These are phyloP conservation scores for Tremella fuciformis DNA, from an alignment of 768 basidiomycete genomes.

Conservation along the genomic window DNA sequence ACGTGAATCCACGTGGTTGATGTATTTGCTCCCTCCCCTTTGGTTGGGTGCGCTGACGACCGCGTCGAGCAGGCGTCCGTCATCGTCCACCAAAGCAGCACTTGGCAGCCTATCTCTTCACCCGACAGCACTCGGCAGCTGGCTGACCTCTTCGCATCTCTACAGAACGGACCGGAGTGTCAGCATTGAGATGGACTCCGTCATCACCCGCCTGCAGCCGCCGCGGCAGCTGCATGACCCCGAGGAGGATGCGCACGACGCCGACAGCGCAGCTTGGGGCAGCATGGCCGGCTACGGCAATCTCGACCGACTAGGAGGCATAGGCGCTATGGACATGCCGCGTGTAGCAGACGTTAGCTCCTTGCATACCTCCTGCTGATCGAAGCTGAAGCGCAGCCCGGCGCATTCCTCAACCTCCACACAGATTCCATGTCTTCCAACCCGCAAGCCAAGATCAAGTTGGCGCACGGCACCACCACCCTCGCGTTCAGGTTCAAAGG, in stretches of 20 bases:
- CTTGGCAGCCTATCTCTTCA: no score
- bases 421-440: constrained; percentile 88
- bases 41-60: no score
- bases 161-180: no score
- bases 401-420: constrained; percentile 83
- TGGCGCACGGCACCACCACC: constrained; percentile 97
- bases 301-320: constrained; percentile 33
- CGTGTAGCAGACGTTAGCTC: constrained; percentile 46
- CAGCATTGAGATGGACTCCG: constrained; percentile 33
- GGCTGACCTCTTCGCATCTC: no score
- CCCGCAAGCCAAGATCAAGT: constrained; percentile 92
- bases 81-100: no score
- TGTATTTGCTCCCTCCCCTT: no score
- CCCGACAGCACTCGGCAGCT: not conserved
- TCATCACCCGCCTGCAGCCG: constrained; percentile 27
- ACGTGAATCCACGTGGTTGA: no score
- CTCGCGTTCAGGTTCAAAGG: constrained; percentile 95
- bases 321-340: constrained; percentile 47
- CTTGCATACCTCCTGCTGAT: not conserved
- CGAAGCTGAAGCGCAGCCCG: constrained; percentile 61
- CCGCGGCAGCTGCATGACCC: constrained; percentile 12
- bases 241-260: constrained; percentile 13
- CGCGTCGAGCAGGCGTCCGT: no score
- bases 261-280: constrained; percentile 34
- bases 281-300: constrained; percentile 43